Evolutionary conservation across 768 basidiomycete genomes (phyloP), one percentile per base, ranked within the genome.

Genomic region (Paxillus ammoniavirescens): DNA sequence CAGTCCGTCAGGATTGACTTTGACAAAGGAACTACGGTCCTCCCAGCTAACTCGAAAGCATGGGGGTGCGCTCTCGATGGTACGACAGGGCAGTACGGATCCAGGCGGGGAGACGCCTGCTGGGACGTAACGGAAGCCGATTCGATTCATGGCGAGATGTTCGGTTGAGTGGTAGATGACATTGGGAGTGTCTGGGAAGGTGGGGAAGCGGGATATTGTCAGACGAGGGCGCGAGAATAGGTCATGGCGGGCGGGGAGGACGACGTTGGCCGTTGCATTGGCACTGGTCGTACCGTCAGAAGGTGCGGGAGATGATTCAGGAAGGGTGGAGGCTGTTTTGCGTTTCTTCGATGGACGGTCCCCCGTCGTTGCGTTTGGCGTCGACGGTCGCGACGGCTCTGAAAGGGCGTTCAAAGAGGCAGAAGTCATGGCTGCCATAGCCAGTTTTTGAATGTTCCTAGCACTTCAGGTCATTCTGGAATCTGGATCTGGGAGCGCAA

Each of bases 21-120:
- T 83, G 49, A 94, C 75, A 64, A 89, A 91, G 0, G 87, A 76
- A 61, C 86, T 91, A 21, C 94, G 83, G 69, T 97, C 93, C 68
- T 95, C 93, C 93, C 93, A 96, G 65, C 87, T 86, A 55, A 93
- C 81, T 46, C 92, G 80, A 66, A 78, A 87, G 5, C 72, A 69
- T 1, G 80, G 77, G 0, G 93, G 93, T 14, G 79, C 78, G 62
- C 82, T 86, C 72, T 93, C 91, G 62, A 93, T 92, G 3, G 88
- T 88, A 13, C 90, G 82, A 63, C 88, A 93, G 13, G 87, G 78
- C 12, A 81, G 65, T 8, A 75, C 71, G 52, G 77, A 77, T 14
- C 83, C 84, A 8, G 75, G 76, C 0, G 79, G 80, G 21, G 82
- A 79, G 58, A 91, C 83, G 45, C 91, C 90, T 0, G 90, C 90